Evolutionary conservation across 2,329 filamentous ascomycete species (phyloP).

Genomic region (Trichoderma sp.): DNA sequence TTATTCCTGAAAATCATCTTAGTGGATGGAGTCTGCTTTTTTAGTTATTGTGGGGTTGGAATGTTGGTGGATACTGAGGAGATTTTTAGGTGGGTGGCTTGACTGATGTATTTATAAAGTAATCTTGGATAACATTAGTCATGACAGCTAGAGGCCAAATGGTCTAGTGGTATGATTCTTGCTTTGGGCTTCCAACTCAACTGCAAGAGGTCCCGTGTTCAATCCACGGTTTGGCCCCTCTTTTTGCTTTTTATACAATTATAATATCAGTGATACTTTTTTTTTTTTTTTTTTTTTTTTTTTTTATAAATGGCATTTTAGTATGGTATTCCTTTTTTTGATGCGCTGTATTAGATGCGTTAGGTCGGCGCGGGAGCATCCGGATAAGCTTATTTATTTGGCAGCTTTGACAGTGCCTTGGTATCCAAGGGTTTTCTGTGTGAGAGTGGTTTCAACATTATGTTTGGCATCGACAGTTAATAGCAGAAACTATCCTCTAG

Average conservation of each 20-base stretch:
- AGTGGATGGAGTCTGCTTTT: not conserved
- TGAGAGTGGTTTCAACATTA: not conserved
- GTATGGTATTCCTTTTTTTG: no score
- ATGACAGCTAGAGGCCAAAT: slow-evolving; percentile 23
- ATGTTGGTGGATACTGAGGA: not conserved
- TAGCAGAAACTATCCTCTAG: not conserved
- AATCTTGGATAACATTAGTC: not conserved
- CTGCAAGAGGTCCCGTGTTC: slow-evolving; percentile 28
- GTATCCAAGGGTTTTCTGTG: not conserved
- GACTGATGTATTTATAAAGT: not conserved
- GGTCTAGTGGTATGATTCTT: slow-evolving; percentile 28
- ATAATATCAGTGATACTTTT: not conserved
- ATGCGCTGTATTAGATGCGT: not conserved
- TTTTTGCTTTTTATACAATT: not conserved
- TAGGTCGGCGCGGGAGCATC: not conserved
- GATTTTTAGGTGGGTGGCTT: not conserved
- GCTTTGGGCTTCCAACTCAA: slow-evolving; percentile 24
- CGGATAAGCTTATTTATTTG: slow-evolving; percentile 6
- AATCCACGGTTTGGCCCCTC: slow-evolving; percentile 27
- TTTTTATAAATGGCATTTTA: not conserved
- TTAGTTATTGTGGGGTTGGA: not conserved
- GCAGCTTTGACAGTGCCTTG: not conserved
- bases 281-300: not conserved
- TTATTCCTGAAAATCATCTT: not conserved
- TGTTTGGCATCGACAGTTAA: not conserved